Percentiles rank a stretch among this genome's conserved stretches.
Evolutionary conservation across 2,329 filamentous ascomycete species (phyloP).

Genomic region (Ophiostoma novo-ulmi): DNA sequence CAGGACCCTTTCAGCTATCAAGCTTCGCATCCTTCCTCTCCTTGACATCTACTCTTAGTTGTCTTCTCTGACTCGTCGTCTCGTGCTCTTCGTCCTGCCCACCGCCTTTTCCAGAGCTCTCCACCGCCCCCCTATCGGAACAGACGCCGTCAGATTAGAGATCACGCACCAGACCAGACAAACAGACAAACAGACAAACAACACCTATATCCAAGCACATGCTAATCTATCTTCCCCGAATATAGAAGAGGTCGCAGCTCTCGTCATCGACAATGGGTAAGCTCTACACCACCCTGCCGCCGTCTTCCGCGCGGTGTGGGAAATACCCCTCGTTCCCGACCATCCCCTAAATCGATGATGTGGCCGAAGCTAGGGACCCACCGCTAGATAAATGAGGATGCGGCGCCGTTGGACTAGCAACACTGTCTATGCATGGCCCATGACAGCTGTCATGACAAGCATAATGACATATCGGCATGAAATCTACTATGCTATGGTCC

Average conservation of each 20-base stretch:
- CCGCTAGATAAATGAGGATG: slow-evolving; percentile 20
- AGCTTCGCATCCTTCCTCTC: not conserved
- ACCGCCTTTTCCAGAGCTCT: slow-evolving; percentile 23
- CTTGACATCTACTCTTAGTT: not conserved
- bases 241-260: slow-evolving; percentile 98
- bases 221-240: slow-evolving; percentile 30
- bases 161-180: not conserved
- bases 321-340: slow-evolving; percentile 19
- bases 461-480: not conserved
- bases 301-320: slow-evolving; percentile 12
- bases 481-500: not conserved
- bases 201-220: not conserved
- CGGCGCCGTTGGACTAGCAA: slow-evolving; percentile 9
- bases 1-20: not conserved
- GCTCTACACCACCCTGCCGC: slow-evolving; percentile 36
- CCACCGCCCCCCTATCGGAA: slow-evolving; percentile 10
- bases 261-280: slow-evolving; percentile 99
- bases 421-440: not conserved
- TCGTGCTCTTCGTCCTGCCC: slow-evolving; percentile 20
- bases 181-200: not conserved
- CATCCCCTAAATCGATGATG: slow-evolving; percentile 23
- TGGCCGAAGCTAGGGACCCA: slow-evolving; percentile 24
- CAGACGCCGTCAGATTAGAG: not conserved
- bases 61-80: not conserved
- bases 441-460: not conserved